A percentile compares a stretch with the other conserved stretches of the same genome.
Evolutionary conservation across 2,329 filamentous ascomycete species (phyloP).

Genomic region (Scopulariopsis brevicaulis): DNA sequence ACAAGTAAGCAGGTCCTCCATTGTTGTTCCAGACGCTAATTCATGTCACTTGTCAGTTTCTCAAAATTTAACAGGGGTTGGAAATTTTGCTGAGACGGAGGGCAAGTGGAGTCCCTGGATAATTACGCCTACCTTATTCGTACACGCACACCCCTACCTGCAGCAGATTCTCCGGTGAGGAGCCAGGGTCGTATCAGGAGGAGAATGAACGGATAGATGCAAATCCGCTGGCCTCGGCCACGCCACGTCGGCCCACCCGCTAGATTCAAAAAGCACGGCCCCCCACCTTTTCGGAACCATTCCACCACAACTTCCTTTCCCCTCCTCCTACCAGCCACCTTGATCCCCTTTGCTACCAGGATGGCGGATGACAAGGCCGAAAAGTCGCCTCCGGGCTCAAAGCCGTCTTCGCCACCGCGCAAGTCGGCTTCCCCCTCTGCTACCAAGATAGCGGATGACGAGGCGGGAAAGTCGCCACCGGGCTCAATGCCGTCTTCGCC

Average conservation of each 20-base stretch:
- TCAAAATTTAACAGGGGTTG: too few species aligned
- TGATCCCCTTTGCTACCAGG: background rate
- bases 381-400: background rate
- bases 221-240: background rate
- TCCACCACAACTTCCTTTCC: background rate
- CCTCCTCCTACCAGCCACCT: too few species aligned
- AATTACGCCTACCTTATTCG: background rate
- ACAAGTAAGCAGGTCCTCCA: too few species aligned
- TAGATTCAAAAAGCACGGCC: background rate
- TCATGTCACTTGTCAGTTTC: too few species aligned
- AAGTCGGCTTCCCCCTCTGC: background rate
- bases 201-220: background rate
- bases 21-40: too few species aligned
- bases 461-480: background rate
- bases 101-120: background rate
- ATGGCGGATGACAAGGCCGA: background rate
- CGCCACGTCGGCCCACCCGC: background rate
- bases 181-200: background rate
- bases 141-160: background rate
- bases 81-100: too few species aligned
- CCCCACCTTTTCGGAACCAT: background rate
- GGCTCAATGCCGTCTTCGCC: background rate
- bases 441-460: background rate
- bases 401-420: background rate
- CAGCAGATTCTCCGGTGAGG: background rate